phyloP scores from a whole-genome alignment of 352 stramenopile species.

The Phytopythium boreale region DNA sequence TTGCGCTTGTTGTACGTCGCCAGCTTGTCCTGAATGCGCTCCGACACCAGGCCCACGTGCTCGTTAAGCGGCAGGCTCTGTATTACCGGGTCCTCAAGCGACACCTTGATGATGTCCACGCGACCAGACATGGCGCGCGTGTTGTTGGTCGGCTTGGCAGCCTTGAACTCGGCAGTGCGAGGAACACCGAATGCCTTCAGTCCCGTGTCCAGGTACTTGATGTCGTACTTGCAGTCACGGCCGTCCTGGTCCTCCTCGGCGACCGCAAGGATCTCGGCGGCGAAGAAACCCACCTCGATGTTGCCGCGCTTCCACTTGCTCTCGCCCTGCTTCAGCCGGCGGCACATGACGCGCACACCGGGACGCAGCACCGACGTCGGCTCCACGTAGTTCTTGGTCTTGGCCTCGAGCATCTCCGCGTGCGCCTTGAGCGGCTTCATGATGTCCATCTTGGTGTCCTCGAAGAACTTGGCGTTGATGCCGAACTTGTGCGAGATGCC shows the following conservation, averaged over 20 bases:
- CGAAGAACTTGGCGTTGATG: conserved; percentile 86
- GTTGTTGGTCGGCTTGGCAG: conserved; percentile 53
- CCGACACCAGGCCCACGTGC: conserved; percentile 85
- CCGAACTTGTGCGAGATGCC: conserved; percentile 94
- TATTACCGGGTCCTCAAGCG: conserved; percentile 82
- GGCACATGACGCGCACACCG: conserved; percentile 60
- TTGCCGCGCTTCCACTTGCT: conserved; percentile 86
- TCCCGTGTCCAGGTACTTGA: conserved; percentile 85
- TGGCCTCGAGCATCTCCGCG: conserved; percentile 55
- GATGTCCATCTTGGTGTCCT: conserved; percentile 88
- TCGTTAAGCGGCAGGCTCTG: conserved; percentile 81
- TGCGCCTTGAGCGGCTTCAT: conserved; percentile 85
- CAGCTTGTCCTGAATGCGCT: conserved; percentile 83
- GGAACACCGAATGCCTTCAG: conserved; percentile 77
- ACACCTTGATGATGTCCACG: conserved; percentile 76
- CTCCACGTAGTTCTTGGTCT: conserved; percentile 37
- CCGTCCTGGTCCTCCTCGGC: conserved; percentile 61
- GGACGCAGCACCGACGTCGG: conserved; percentile 37
- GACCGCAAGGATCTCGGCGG: conserved; percentile 65
- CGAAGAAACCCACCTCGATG: conserved; percentile 75
- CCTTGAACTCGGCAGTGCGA: conserved; percentile 76
- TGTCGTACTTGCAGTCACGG: conserved; percentile 76
- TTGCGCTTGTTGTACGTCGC: conserved; percentile 77
- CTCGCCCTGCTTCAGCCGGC: conserved; percentile 71
- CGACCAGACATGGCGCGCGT: conserved; percentile 76